Evolutionary conservation across 225 moss, liverwort and hornwort genomes (phyloP), one percentile per base, ranked within the genome.

Genomic region (Pleurozium schreberi): DNA sequence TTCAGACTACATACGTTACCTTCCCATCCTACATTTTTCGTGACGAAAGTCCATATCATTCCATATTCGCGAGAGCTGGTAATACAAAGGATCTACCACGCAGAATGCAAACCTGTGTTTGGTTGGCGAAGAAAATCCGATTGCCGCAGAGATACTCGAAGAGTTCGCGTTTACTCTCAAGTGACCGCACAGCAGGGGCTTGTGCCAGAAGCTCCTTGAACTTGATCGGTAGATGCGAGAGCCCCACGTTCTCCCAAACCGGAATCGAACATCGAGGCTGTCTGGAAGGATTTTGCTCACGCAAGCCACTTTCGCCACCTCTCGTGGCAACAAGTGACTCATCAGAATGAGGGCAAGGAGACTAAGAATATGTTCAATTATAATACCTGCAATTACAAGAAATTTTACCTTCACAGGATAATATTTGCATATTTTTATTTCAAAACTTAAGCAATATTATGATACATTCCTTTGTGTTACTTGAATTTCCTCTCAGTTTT

Each of bases 231-330:
- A 93, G 75, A 79, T 79, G 89, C n/a, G 60, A 1, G 26, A 89
- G 84, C 49, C 79, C 89, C 17, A 89, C 45, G 7, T 11, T 88
- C 36, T 62, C 86, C 93, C 93, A 93, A 40, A 92, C n/a, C 91
- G 36, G 64, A 86, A 68, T 93, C 91, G 53, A 84, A 93, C 16
- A 31, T 55, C n/a, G 88, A 57, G 34, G 93, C 93, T 31, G 55
- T 86, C 36, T 53, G 86, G 18, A 89, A 91, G 33, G 89, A 61
- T 36, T n/a, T 83, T 79, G 88, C 88, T 91, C 47, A 92, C 92
- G 80, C 86, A 91, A 20, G 92, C 90, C 80, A 68, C 63, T 76
- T 40, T 91, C 88, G 82, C 86, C 59, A 93, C 89, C n/a, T 89
- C 93, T 31, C 83, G 75, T 18, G 93, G 92, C 80, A 55, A 5